These are phyloP conservation scores for Pelargonium cotyledonis DNA, from an alignment of 441 rosid species.

Conservation along the genomic window DNA sequence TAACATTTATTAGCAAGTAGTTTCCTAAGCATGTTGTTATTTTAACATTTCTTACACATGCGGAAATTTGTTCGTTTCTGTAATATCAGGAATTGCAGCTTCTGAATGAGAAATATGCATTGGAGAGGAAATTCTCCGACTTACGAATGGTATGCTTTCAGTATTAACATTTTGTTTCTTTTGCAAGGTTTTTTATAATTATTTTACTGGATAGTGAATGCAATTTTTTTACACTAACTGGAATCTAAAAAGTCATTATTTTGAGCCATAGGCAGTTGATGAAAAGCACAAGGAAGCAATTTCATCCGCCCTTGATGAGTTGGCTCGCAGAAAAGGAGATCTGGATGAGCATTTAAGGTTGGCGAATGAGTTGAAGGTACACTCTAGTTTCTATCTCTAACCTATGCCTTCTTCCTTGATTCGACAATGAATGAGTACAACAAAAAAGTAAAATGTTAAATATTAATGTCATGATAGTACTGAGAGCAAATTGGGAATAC, in stretches of 20 bases:
- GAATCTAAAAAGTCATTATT: constrained; percentile 22
- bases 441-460: neutral
- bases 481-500: neutral
- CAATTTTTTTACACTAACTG: constrained; percentile 10
- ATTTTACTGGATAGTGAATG: constrained; percentile 16
- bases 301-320: constrained; percentile 61
- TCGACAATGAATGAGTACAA: neutral
- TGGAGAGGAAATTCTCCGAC: constrained; percentile 90
- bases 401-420: neutral
- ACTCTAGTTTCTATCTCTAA: constrained; percentile 4
- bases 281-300: constrained; percentile 84
- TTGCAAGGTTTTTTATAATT: neutral
- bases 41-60: constrained; percentile 18
- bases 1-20: constrained; percentile 14
- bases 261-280: constrained; percentile 64
- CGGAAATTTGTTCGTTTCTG: constrained; percentile 19
- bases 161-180: neutral
- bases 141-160: constrained; percentile 67
- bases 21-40: constrained; percentile 12
- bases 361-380: constrained; percentile 82
- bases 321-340: constrained; percentile 72
- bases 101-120: constrained; percentile 62
- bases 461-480: neutral
- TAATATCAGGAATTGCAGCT: constrained; percentile 76
- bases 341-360: constrained; percentile 75